Base-by-base conservation (phyloP, 768 basidiomycete species). In the Phlebiopsis flavidoalba region DNA sequence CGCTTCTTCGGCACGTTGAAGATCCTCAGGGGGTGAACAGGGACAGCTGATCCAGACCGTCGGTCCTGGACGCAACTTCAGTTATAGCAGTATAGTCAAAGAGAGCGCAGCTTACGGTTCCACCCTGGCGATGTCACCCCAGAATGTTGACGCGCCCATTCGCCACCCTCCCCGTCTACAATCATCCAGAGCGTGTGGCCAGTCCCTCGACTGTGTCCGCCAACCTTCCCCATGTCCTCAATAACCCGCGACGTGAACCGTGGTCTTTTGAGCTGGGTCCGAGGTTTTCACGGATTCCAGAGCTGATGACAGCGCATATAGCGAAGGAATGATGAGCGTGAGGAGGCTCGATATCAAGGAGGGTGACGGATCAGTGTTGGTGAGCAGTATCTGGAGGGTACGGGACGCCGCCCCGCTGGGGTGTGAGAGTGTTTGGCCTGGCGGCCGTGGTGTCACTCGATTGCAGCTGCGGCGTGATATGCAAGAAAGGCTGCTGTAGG, bases 361-460 rank as follows among this genome's bases (percentile, higher is more conserved):
- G 0, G 92, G 89, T 3, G 90, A 88, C 5, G 93, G 92, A 63
- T 95, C 91, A 5, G 86, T 83, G 64, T 94, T 90, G 5, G 85
- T 79, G 2, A 91, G 73, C 26, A 95, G 74, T 0, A 77, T 75
- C 54, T 80, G 75, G 19, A 93, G 70, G 5, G 73, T 78, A 6
- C 75, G 73, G n/a, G n/a, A 91, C 70, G 2, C n/a, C n/a, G 83
- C 77, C 14, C 71, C 71, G 19, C 73, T 70, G 5, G 83, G 74
- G 4, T n/a, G 11, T 61, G 6, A 43, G 17, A 17, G 22, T 10
- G 22, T 31, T n/a, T 51, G 46, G 17, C 36, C 8, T 3, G 3
- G 21, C 8, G 37, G 17, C 3, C 6, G 26, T 19, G 22, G 8
- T 22, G 22, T 36, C 19, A 40, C 57, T 19, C 33, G 24, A 8